Evolutionary conservation across 2,329 filamentous ascomycete species (phyloP).

Genomic region (Lachnellula hyalina): DNA sequence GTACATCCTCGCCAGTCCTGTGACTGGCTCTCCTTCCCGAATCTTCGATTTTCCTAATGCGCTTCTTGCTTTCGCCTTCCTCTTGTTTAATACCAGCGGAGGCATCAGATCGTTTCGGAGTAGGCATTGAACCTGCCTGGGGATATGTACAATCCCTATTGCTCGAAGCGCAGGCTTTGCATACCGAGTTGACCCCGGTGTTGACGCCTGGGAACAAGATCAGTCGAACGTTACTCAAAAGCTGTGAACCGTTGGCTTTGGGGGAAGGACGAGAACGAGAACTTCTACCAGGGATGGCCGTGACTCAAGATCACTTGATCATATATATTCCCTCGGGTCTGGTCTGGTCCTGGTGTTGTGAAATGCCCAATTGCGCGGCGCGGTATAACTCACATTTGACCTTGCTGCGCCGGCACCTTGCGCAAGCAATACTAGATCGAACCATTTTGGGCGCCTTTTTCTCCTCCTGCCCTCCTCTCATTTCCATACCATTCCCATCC

Average conservation of each 20-base stretch:
- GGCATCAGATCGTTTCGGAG: conserved; percentile 26
- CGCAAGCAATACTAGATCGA: conserved; percentile 76
- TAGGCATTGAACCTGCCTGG: conserved; percentile 37
- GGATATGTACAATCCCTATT: conserved; percentile 71
- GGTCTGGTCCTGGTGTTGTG: background rate
- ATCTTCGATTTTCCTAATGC: conserved; percentile 33
- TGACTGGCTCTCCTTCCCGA: conserved; percentile 30
- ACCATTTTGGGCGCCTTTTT: conserved; percentile 47
- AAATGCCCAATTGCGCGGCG: background rate
- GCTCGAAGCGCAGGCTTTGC: conserved; percentile 67
- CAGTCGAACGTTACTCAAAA: conserved; percentile 5
- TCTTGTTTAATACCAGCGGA: conserved; percentile 26
- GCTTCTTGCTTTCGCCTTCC: conserved; percentile 44
- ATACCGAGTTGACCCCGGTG: conserved; percentile 63
- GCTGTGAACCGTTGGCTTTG: background rate
- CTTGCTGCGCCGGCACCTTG: conserved; percentile 71
- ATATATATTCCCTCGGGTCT: background rate
- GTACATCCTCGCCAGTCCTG: conserved; percentile 50
- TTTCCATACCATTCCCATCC: conserved; percentile 23
- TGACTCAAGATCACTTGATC: background rate
- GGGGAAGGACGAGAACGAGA: background rate
- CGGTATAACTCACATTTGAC: conserved; percentile 64
- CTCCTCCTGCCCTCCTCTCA: conserved; percentile 35
- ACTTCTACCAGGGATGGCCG: background rate
- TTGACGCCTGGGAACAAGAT: conserved; percentile 42